Base-by-base conservation (phyloP, 169 alveolate species). In the Plasmodium cynomolgi region DNA sequence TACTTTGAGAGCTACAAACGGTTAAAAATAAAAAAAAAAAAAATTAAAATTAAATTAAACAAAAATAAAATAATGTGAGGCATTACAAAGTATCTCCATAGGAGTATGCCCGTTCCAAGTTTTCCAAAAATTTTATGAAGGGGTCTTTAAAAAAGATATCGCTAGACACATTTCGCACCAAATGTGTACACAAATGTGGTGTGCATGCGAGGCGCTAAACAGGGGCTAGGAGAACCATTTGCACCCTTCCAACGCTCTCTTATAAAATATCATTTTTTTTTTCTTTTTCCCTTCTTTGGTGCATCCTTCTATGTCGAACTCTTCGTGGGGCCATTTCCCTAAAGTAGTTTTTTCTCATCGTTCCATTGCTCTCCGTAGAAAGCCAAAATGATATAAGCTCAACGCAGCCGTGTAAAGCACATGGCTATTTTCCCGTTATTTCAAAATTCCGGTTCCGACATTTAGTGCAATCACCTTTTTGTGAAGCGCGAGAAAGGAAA, bases 21-120 rank as follows among this genome's bases (percentile, higher is more conserved):
- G 75, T 62, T 62, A 62, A 62, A 9, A 3, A 79, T 34, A 77
- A 77, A 77, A 79, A 39, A 79, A 31, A 79, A 79, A 37, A 39
- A 75, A 75, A 34, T 17, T 17, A 75, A 75, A 26, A 75, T 37
- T 37, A 34, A 26, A 34, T 8, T 3, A 75, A 75, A 75, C 31
- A 3, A 17, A 39, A n/a, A 39, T 79, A 39, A 79, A 79, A 6
- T 11, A 39, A 79, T 34, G 31, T 34, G 26, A 79, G 23, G 11
- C 26, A 23, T 39, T 79, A 34, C 17, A 1, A 79, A 37, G 50
- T 1, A 31, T 39, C 17, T 39, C 20, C n/a, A 20, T 34, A 79
- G 50, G 50, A 79, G 31, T 15, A 13, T 9, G 26, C 62, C 7
- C 84, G 29, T 15, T 34, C 31, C n/a, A 79, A 39, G 7, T 41